phyloP scores from a whole-genome alignment of 2,329 filamentous ascomycete genomes.

The Talaromyces sp. region DNA sequence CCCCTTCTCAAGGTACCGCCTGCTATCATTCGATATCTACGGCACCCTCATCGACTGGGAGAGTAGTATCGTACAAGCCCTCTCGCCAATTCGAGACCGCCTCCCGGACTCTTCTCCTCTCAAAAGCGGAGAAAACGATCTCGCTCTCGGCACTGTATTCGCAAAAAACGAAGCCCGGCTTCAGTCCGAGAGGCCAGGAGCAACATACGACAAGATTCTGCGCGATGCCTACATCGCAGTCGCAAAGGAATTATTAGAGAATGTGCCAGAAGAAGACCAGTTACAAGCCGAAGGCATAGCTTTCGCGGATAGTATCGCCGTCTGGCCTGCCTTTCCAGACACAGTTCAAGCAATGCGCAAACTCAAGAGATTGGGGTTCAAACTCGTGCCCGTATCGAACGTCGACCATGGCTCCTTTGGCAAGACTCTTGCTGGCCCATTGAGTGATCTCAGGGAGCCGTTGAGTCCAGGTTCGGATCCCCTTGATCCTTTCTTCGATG shows the following conservation, averaged over 20 bases:
- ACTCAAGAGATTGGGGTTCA: conserved; percentile 48
- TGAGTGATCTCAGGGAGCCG: conserved; percentile 45
- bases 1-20: conserved; percentile 38
- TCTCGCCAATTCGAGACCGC: conserved; percentile 45
- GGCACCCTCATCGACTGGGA: conserved; percentile 80
- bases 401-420: conserved; percentile 53
- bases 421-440: conserved; percentile 45
- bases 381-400: conserved; percentile 57
- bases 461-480: not conserved
- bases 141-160: conserved; percentile 45
- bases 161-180: conserved; percentile 48
- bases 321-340: conserved; percentile 57
- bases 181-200: conserved; percentile 53
- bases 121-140: conserved; percentile 28
- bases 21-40: conserved; percentile 74
- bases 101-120: conserved; percentile 40
- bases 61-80: conserved; percentile 55
- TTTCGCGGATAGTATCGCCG: conserved; percentile 50
- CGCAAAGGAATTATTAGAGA: conserved; percentile 25
- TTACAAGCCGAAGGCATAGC: conserved; percentile 35
- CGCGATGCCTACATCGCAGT: conserved; percentile 41
- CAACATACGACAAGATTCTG: conserved; percentile 61
- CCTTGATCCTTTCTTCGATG: conserved; percentile 51
- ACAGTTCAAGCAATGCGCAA: conserved; percentile 52
- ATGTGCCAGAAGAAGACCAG: not conserved